A percentile compares a stretch with the other conserved stretches of the same genome.
phyloP scores from a whole-genome alignment of 306 rosid species.

The Acacia acuminata region DNA sequence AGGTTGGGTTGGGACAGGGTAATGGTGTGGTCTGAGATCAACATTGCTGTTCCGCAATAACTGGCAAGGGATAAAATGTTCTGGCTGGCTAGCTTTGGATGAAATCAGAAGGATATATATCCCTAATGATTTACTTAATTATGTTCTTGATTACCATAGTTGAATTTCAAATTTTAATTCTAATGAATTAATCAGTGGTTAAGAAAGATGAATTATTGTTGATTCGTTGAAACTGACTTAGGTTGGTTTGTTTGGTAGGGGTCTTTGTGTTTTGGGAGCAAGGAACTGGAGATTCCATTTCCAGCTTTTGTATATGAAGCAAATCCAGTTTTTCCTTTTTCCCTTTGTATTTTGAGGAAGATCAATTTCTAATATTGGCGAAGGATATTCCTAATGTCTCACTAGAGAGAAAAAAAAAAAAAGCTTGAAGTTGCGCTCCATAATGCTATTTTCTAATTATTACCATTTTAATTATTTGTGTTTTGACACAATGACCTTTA shows the following conservation, averaged over 20 bases:
- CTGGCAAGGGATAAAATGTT: background rate
- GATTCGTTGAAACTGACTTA: background rate
- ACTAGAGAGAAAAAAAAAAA: background rate
- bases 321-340: background rate
- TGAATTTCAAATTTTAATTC: background rate
- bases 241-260: background rate
- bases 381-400: background rate
- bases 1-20: background rate
- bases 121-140: background rate
- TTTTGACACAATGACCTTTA: background rate
- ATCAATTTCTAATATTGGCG: background rate
- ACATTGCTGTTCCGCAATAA: background rate
- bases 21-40: background rate
- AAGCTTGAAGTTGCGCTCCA: background rate
- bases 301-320: background rate
- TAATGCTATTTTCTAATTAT: background rate
- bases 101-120: background rate
- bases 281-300: background rate
- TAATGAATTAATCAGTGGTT: conserved; percentile 6
- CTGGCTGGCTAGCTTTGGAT: background rate
- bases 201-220: background rate
- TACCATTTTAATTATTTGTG: background rate
- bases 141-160: background rate
- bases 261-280: background rate
- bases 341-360: background rate